Conservation (phyloP, 768 basidiomycete species). For the Nidula microcarpa region DNA sequence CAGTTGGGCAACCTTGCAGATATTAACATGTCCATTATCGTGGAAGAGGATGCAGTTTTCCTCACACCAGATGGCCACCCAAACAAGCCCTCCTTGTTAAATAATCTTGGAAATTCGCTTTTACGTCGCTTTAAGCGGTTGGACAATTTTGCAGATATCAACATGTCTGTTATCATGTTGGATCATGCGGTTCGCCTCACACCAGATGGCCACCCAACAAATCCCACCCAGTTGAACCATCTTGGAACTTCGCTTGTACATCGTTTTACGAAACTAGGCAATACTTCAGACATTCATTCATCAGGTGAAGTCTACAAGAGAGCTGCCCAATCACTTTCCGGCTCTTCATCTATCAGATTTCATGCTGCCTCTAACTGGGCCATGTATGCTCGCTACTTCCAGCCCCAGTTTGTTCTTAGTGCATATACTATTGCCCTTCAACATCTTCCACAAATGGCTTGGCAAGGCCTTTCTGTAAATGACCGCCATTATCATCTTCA, state of each 20-base stretch:
- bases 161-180: neutral
- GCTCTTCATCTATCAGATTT: no score
- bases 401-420: neutral
- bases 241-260: neutral
- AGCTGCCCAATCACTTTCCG: no score
- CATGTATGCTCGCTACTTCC: neutral
- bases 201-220: neutral
- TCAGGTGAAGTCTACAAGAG: no score
- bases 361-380: neutral
- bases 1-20: neutral
- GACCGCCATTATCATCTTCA: constrained; percentile 4
- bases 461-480: constrained; percentile 10
- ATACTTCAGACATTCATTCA: neutral
- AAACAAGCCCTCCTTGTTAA: neutral
- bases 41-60: neutral
- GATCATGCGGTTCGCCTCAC: neutral
- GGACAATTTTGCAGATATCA: neutral
- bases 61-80: neutral
- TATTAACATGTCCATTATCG: neutral
- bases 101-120: neutral
- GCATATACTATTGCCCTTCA: neutral
- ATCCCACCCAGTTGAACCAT: neutral
- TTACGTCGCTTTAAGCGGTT: neutral
- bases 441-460: constrained; percentile 6
- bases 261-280: neutral